These are phyloP conservation scores for Tetrapisispora arboricola DNA, from an alignment of 805 yeast species.

Conservation along the genomic window DNA sequence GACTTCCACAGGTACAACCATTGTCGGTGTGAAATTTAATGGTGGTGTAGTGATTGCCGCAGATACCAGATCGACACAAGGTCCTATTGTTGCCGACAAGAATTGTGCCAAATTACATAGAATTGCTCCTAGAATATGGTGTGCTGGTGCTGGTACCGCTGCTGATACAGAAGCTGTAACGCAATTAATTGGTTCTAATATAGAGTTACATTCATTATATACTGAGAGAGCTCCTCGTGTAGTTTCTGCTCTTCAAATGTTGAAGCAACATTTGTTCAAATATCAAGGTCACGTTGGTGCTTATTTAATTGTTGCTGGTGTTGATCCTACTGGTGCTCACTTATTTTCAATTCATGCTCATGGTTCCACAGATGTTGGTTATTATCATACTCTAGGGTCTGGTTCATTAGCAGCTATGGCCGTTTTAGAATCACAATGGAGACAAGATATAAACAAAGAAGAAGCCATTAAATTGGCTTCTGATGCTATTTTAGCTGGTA, in stretches of 20 bases:
- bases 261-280: slow-evolving; percentile 91
- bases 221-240: slow-evolving; percentile 86
- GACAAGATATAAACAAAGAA: slow-evolving; percentile 62
- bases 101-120: slow-evolving; percentile 93
- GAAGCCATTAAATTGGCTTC: slow-evolving; percentile 89
- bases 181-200: slow-evolving; percentile 78
- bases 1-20: slow-evolving; percentile 98
- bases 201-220: slow-evolving; percentile 80
- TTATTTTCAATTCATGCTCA: slow-evolving; percentile 92
- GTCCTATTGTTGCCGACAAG: slow-evolving; percentile 94
- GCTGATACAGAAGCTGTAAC: slow-evolving; percentile 99
- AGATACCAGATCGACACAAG: slow-evolving; percentile 96
- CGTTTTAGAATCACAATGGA: slow-evolving; percentile 83
- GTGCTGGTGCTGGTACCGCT: slow-evolving; percentile 99
- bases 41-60: slow-evolving; percentile 98
- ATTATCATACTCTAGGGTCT: slow-evolving; percentile 85
- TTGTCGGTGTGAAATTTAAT: slow-evolving; percentile 87
- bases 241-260: slow-evolving; percentile 81
- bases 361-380: slow-evolving; percentile 95
- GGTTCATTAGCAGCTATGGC: slow-evolving; percentile 99
- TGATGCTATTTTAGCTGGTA: slow-evolving; percentile 93
- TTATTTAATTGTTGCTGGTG: slow-evolving; percentile 94
- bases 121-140: slow-evolving; percentile 87
- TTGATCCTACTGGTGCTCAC: slow-evolving; percentile 93
- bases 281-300: slow-evolving; percentile 98